Base-by-base conservation (phyloP, 1,284 basidiomycete species). In the Prillingera fragicola region DNA sequence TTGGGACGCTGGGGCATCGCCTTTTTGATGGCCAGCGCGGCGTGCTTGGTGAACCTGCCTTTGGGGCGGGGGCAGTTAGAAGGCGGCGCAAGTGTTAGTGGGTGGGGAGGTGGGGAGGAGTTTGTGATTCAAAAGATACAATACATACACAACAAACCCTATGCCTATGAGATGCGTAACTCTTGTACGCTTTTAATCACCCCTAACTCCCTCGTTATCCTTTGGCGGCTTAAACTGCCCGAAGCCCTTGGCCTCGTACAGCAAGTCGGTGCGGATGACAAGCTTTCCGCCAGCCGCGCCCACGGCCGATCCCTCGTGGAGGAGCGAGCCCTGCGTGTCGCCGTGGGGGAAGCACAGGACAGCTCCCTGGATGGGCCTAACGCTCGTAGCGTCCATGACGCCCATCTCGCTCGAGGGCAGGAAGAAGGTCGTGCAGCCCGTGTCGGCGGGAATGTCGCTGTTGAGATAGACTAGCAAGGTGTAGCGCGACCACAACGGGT, bases 381-480 rank as follows among this genome's bases (percentile, higher is more conserved):
- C 73, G 2, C 74, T 73, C 13, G 73, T 70, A 5, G 77, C 75
- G 46, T 77, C 72, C 45, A 78, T 69, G 10, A 75, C 62, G 21
- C 75, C 67, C 65, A 43, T 66, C 54, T 51, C 54, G n/a, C 48
- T 45, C 14, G 73, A 74, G 0, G 77, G 77, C 4, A 77, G 61
- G 66, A 78, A 79, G 63, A 77, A 79, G 3, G 77, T 79, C 4
- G 78, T 80, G 48, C 72, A 73, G 15, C 77, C 78, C 13, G 67
- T 66, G 26, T 64, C 66, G n/a, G 68, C 63, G 4, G 70, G 66
- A 22, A 71, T 67, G 45, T 71, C 69, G 13, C 55, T 58, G 60
- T 79, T 79, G 48, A 80, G 74, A 59, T 80, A 80, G 42, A 80
- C 75, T 15, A 80, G 72, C 45, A 79, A 67, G 5, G 78, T 79